These are phyloP conservation scores for Hansfordia pulvinata DNA, from an alignment of 2,329 filamentous ascomycete species.

Conservation along the genomic window DNA sequence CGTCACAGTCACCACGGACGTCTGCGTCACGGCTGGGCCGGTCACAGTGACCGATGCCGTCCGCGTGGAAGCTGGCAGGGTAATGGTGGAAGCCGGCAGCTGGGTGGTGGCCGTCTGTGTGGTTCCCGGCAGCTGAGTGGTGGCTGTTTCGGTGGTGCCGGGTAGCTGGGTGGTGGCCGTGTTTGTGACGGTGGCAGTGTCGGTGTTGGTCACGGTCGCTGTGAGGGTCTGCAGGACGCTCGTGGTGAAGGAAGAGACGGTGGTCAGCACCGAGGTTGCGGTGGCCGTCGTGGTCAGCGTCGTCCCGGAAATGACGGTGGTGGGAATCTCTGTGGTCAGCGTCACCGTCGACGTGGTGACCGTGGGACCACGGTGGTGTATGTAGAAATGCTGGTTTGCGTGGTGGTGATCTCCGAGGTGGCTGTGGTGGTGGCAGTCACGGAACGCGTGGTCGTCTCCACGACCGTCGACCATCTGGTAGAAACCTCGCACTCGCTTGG, in stretches of 20 bases:
- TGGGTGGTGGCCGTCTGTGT: constrained; percentile 3
- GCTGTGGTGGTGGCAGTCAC: constrained; percentile 8
- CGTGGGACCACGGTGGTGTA: constrained; percentile 5
- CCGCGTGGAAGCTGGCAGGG: constrained; percentile 1
- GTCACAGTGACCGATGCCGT: constrained; percentile 1
- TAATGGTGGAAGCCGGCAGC: constrained; percentile 5
- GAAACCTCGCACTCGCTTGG: no score
- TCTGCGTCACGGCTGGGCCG: background rate
- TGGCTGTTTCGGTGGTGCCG: constrained; percentile 2
- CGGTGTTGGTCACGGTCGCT: constrained; percentile 14
- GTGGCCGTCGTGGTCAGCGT: constrained; percentile 6
- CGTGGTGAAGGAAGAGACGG: constrained; percentile 4
- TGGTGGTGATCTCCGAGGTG: constrained; percentile 7
- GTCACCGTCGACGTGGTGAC: constrained; percentile 6
- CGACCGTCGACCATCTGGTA: no score
- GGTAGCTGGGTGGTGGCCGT: constrained; percentile 8
- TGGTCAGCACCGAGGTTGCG: constrained; percentile 7
- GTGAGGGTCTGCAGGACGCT: constrained; percentile 12
- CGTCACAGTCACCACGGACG: no score
- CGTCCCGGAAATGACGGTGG: constrained; percentile 6
- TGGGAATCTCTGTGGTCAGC: constrained; percentile 8
- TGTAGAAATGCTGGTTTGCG: constrained; percentile 5
- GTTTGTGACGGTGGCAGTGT: constrained; percentile 15
- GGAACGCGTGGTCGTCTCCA: no score
- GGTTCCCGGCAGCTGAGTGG: constrained; percentile 1